A percentile compares a stretch with the other conserved stretches of the same genome.
Conservation (phyloP, 257 asterid genomes). For the Verbascum thapsus region DNA sequence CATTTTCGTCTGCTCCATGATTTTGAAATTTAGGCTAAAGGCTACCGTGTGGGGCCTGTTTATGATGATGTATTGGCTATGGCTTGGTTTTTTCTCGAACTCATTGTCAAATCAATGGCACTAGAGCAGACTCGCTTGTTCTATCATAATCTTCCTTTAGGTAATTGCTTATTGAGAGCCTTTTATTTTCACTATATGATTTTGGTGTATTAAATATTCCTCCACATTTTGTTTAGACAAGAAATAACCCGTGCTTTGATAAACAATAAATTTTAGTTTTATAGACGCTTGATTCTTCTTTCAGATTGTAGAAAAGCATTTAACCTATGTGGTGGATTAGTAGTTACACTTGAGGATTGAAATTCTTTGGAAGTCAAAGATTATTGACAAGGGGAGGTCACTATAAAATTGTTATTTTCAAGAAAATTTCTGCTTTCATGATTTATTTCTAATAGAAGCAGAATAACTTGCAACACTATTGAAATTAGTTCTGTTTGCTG, state of each 20-base stretch:
- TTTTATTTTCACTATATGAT: conserved; percentile 24
- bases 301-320: background rate
- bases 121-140: conserved; percentile 92
- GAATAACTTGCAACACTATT: background rate
- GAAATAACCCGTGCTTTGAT: conserved; percentile 1
- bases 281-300: conserved; percentile 7
- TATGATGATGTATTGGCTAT: conserved; percentile 99
- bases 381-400: background rate
- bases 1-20: conserved; percentile 29
- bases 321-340: background rate
- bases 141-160: conserved; percentile 84
- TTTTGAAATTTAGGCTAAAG: conserved; percentile 76
- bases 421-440: background rate
- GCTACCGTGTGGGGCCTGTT: conserved; percentile 99
- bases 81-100: conserved; percentile 99
- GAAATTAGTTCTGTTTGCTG: background rate
- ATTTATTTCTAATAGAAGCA: background rate
- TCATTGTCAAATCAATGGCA: conserved; percentile 96
- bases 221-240: background rate
- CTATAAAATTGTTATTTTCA: background rate
- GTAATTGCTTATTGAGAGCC: conserved; percentile 43
- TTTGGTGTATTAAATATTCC: conserved; percentile 13
- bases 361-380: background rate
- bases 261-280: background rate
- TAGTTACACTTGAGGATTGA: background rate